These are phyloP conservation scores for Metschnikowia vanudenii DNA, from an alignment of 805 yeast species.

Conservation along the genomic window DNA sequence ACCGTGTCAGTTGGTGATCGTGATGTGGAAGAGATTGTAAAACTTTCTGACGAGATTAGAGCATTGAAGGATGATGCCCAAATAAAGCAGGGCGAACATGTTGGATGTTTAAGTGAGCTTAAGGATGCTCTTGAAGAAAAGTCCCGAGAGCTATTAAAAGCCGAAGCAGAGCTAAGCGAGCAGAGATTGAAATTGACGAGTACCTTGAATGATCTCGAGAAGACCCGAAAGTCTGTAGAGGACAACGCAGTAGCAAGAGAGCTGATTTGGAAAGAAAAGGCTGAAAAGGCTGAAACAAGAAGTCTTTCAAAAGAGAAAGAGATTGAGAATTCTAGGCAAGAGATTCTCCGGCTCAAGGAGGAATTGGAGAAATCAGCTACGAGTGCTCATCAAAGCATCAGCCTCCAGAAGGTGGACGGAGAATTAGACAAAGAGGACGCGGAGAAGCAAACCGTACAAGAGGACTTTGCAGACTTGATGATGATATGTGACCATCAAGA, in stretches of 20 bases:
- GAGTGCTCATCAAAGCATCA: too few relatives aligned
- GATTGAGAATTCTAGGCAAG: neutral
- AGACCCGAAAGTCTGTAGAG: slow-evolving; percentile 10
- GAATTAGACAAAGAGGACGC: neutral
- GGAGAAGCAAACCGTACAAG: neutral
- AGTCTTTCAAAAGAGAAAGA: slow-evolving; percentile 1
- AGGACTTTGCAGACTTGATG: slow-evolving; percentile 48
- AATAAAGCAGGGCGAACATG: neutral
- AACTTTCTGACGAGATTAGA: neutral
- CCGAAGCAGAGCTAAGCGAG: slow-evolving; percentile 2
- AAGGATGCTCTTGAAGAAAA: slow-evolving; percentile 2
- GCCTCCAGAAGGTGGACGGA: neutral
- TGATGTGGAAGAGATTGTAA: neutral
- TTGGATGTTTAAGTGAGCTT: slow-evolving; percentile 1
- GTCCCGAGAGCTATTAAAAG: neutral
- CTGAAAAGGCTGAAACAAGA: neutral
- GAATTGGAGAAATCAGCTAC: neutral
- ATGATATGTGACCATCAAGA: slow-evolving; percentile 75
- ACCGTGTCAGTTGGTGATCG: neutral
- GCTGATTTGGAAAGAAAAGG: neutral
- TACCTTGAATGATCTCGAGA: neutral
- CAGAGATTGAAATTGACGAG: slow-evolving; percentile 7
- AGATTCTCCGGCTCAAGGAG: slow-evolving; percentile 1
- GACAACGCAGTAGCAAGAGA: neutral
- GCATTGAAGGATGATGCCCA: neutral